Base-by-base conservation (phyloP, 2,329 filamentous ascomycete species). In the Alternaria angustiovoidea region DNA sequence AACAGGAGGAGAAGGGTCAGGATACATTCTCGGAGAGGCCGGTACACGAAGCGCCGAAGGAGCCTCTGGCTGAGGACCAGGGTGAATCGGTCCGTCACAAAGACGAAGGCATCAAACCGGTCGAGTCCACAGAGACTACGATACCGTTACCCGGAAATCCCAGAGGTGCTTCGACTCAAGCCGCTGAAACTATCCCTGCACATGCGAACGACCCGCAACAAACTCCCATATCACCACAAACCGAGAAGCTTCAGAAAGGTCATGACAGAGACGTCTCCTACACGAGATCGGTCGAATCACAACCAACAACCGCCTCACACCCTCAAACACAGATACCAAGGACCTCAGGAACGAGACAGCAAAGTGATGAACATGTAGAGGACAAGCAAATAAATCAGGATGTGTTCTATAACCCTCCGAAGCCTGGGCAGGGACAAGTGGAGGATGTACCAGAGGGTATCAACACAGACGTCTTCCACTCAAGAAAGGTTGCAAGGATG, bases 381-480 rank as follows among this genome's bases (percentile, higher is more conserved):
- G 78, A 81, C 59, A 75, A 79, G 26, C 73, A 73, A 5, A 76
- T 88, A 55, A 87, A 88, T 64, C 80, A 84, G 53, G 86, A 88
- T 72, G 82, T 85, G 1, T 88, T 82, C 71, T 85, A 49, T 20
- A 49, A 38, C 5, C 30, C 34, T 22, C 32, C 32, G 30, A 49
- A 49, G 20, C 20, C 85, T 38, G 65, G 57, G n/a, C 63, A 69
- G 28, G 36, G 63, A 34, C 57, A 64, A 34, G 46, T 75, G 51
- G 73, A 82, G 18, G 80, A 84, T n/a, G 60, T 84, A 16, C 82
- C 87, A 4, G 85, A 87, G 54, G 87, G 85, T 47, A 80, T 89
- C 68, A 84, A 89, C 69, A 83, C 84, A 5, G 84, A 87, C 64
- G 75, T 90, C 0, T 91, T 91, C 70, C 85, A 86, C 57, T 90